Base-by-base conservation (phyloP, 192 early-diverging fungal species). In the Pilobolus umbonatus region DNA sequence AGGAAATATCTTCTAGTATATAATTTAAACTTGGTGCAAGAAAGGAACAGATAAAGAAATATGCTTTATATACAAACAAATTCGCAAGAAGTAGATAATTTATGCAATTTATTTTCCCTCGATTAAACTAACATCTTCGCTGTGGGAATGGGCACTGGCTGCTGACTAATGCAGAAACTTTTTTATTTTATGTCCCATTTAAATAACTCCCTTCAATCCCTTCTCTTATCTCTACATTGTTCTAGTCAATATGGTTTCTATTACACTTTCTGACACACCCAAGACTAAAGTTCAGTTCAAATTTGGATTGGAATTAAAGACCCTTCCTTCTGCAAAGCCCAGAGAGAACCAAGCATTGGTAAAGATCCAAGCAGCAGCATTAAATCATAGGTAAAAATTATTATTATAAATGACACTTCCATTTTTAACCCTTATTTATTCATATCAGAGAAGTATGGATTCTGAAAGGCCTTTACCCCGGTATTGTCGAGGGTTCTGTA, bases 391-490 rank as follows among this genome's bases (percentile, higher is more conserved):
- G 49, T 60, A 60, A 32, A 45, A 12, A n/a, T n/a, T n/a, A n/a
- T n/a, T 42, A 36, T 25, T 9, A 32, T 54, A 35, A 2, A n/a
- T 31, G 34, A 21, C 34, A 44, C 8, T 44, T 21, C 22, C 7
- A 44, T 21, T 5, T 12, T 32, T 21, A 12, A 21, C 11, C 21
- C 12, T 38, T 34, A 54, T 5, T 36, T 36, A 36, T 25, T 22
- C 19, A 38, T 5, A 54, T 15, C 26, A 65, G 64, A 30, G 65
- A 67, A 53, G 43, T 60, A 22, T 67, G 56, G 57, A 67, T 67
- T 45, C 58, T 58, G 35, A 40, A 67, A 28, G 65, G 58, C 4
- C 25, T 54, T 11, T 67, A 67, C 30, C 57, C 65, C 5, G 57
- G 57, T 10, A 60, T 67, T 36, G 17, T 53, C 21, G 6, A 22